Evolutionary conservation across 495 filamentous ascomycete genomes (phyloP), one percentile per base, ranked within the genome.

Genomic region (Astrocystis sublimbata): DNA sequence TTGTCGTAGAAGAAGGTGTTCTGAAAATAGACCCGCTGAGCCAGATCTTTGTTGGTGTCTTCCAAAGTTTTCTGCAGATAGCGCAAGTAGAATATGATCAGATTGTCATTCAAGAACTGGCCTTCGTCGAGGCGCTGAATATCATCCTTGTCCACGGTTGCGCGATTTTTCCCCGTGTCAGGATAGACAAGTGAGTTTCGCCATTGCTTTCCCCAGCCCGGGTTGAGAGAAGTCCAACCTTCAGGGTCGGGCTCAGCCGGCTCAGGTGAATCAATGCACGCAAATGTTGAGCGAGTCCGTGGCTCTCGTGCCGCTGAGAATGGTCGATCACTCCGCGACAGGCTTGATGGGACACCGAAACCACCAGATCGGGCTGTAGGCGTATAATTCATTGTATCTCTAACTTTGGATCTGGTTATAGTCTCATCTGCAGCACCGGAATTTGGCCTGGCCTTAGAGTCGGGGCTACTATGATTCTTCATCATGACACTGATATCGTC

Each of bases 61-160:
- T 86, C 77, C 45, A 88, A 76, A 53, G 85, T 74, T 60, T 88
- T 81, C 69, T 93, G 86, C 13, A 96, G 76, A 66, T 88, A 90
- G 28, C 85, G 85, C 36, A 97, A 81, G 66, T 93, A 96, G 70
- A 97, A 97, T 19, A 81, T 85, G 58, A 98, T 88, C 28, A 98
- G 76, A 69, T 91, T 96, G 75, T 98, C 94, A 66, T 98, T 98
- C 17, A 98, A 72, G 57, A 89, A 96, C 65, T 97, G 82, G n/a
- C 86, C 86, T 62, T 91, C 90, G 54, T 93, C 88, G 19, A 98
- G 81, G 36, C 92, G 83, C 21, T 85, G 79, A 52, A 96, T 87
- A 72, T 98, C 94, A 17, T 84, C 80, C 63, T 87, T 87, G 58
- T 90, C 86, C 13, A 98, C 90, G 23, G 86, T 88, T 17, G 89